phyloP scores from a whole-genome alignment of 2,329 filamentous ascomycete species.

The Talaromyces sp. region DNA sequence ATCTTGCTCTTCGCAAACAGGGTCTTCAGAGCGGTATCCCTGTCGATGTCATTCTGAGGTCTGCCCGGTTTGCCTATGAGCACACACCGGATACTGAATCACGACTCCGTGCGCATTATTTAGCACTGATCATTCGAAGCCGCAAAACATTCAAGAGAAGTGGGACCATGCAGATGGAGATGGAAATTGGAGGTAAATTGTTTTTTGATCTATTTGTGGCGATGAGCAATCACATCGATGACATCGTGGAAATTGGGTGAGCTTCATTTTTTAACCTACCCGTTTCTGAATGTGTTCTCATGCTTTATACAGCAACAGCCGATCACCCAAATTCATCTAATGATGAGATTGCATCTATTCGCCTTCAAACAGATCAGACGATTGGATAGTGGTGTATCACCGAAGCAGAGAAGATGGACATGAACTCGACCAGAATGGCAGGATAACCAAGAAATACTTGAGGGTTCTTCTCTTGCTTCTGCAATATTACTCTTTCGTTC shows the following conservation, averaged over 20 bases:
- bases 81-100: conserved; percentile 92
- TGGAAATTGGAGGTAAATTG: conserved; percentile 90
- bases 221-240: conserved; percentile 97
- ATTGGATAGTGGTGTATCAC: conserved; percentile 29
- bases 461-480: conserved; percentile 8
- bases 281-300: conserved; percentile 22
- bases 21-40: conserved; percentile 90
- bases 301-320: conserved; percentile 45
- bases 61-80: conserved; percentile 91
- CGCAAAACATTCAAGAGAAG: conserved; percentile 97
- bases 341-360: conserved; percentile 21
- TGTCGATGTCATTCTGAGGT: conserved; percentile 84
- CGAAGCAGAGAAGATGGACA: conserved; percentile 24
- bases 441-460: conserved; percentile 28
- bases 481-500: conserved; percentile 11
- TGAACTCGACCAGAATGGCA: conserved; percentile 36
- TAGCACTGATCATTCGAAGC: conserved; percentile 94
- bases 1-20: conserved; percentile 87
- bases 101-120: conserved; percentile 90
- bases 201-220: conserved; percentile 99
- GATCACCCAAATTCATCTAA: conserved; percentile 55
- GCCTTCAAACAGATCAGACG: conserved; percentile 28
- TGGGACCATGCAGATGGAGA: conserved; percentile 98
- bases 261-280: conserved; percentile 35
- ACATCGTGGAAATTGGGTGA: conserved; percentile 82